phyloP scores from a whole-genome alignment of 169 alveolate genomes.

The Sarcocystis neurona region DNA sequence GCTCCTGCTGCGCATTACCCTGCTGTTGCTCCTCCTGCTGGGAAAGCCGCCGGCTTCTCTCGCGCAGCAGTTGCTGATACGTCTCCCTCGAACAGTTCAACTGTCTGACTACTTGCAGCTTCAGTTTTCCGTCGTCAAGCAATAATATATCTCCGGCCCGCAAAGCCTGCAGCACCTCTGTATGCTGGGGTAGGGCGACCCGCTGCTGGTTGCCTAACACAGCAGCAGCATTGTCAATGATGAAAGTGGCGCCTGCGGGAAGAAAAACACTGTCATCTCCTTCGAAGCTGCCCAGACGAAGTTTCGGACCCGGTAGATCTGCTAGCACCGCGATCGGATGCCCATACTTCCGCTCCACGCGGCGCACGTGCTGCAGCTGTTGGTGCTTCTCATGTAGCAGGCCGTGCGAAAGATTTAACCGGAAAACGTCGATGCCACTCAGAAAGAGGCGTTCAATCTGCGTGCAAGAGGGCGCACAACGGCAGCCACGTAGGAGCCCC shows the following conservation, averaged over 20 bases:
- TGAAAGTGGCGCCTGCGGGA: constrained; percentile 88
- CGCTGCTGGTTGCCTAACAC: constrained; percentile 83
- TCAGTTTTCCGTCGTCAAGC: constrained; percentile 95
- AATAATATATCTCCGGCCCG: constrained; percentile 87
- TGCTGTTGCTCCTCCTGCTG: constrained; percentile 12
- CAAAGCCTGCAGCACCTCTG: constrained; percentile 89
- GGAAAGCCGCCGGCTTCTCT: not conserved
- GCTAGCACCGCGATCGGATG: constrained; percentile 69
- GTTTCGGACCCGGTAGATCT: constrained; percentile 94
- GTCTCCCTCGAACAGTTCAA: not conserved
- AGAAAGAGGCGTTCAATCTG: constrained; percentile 67
- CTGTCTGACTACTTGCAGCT: constrained; percentile 80
- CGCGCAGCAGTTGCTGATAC: too few relatives aligned
- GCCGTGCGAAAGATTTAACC: constrained; percentile 98
- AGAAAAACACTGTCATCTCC: constrained; percentile 79
- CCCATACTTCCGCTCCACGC: constrained; percentile 69
- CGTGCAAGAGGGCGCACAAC: not conserved
- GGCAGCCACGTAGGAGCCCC: too few relatives aligned
- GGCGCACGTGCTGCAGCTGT: constrained; percentile 81
- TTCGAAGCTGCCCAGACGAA: constrained; percentile 92
- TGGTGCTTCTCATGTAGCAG: constrained; percentile 89
- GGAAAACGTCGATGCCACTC: constrained; percentile 94
- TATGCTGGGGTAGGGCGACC: constrained; percentile 86
- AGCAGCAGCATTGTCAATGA: constrained; percentile 90
- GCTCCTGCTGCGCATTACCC: constrained; percentile 9